Evolutionary conservation across 164 flowering plant genomes (phyloP).

Genomic region (Buxus sempervirens): DNA sequence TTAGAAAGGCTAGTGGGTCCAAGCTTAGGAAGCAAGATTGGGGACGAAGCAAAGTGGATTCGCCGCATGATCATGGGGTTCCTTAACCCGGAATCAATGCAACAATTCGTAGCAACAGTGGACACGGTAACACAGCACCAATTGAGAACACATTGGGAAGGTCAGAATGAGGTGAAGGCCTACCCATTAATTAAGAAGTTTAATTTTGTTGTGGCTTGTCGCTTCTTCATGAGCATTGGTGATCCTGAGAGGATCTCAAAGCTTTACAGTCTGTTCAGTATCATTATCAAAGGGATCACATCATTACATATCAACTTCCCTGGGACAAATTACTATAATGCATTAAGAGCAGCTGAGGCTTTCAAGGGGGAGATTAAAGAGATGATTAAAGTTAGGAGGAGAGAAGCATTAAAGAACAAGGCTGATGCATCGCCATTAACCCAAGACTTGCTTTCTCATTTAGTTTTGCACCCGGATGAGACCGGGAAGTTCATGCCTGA

Average conservation of each 20-base stretch:
- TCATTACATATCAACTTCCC: slow-evolving; percentile 12
- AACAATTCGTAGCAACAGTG: slow-evolving; percentile 19
- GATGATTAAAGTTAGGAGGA: slow-evolving; percentile 7
- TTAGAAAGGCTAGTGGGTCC: slow-evolving; percentile 14
- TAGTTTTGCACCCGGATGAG: slow-evolving; percentile 7
- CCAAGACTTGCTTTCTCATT: slow-evolving; percentile 7
- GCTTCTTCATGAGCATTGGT: slow-evolving; percentile 10
- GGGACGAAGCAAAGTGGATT: slow-evolving; percentile 3
- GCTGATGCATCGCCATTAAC: background rate
- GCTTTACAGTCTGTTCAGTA: background rate
- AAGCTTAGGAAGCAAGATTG: background rate
- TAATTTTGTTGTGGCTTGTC: slow-evolving; percentile 20
- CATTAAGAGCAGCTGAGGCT: background rate
- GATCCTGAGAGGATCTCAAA: slow-evolving; percentile 2
- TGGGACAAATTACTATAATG: slow-evolving; percentile 13
- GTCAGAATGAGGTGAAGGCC: slow-evolving; percentile 13
- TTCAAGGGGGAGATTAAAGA: slow-evolving; percentile 4
- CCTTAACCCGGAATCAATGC: slow-evolving; percentile 23
- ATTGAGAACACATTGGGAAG: slow-evolving; percentile 14
- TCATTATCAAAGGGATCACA: background rate
- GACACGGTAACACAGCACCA: slow-evolving; percentile 20
- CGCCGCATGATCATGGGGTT: slow-evolving; percentile 5
- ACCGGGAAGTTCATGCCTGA: slow-evolving; percentile 8
- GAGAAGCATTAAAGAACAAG: background rate
- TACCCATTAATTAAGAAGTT: slow-evolving; percentile 20